Conservation (phyloP, 345 rosid species). For the Lepidium sativum region DNA sequence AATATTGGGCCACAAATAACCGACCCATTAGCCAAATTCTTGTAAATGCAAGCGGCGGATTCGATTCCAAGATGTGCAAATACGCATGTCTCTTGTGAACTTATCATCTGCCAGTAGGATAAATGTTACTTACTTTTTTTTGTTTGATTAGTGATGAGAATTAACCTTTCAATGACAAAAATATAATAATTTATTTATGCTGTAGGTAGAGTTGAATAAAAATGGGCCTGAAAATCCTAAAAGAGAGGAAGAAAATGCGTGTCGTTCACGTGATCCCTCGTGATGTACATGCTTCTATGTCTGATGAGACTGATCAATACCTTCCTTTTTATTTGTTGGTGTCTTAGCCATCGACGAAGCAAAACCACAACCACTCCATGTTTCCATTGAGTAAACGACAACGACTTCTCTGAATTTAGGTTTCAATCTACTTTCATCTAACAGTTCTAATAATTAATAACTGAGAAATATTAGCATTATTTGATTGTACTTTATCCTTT, state of each 20-base stretch:
- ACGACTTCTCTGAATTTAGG: constrained; percentile 13
- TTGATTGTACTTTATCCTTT: background rate
- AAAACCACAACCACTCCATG: constrained; percentile 31
- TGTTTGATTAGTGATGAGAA: too few relatives aligned
- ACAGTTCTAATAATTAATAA: background rate
- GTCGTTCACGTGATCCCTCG: constrained; percentile 38
- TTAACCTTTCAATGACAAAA: too few relatives aligned
- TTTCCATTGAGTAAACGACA: constrained; percentile 21
- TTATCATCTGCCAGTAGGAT: too few relatives aligned
- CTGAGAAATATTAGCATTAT: background rate
- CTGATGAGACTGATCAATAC: constrained; percentile 15
- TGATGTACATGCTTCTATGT: constrained; percentile 50
- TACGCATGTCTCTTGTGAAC: too few relatives aligned
- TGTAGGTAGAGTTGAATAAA: background rate
- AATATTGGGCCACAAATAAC: too few relatives aligned
- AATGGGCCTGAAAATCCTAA: constrained; percentile 16
- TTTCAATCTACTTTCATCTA: constrained; percentile 1
- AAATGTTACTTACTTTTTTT: too few relatives aligned
- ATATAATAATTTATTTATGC: too few relatives aligned
- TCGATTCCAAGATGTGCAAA: too few relatives aligned
- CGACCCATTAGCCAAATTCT: too few relatives aligned
- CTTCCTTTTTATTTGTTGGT: constrained; percentile 1
- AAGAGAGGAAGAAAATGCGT: constrained; percentile 17
- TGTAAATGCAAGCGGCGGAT: too few relatives aligned
- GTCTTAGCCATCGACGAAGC: constrained; percentile 24